phyloP scores from a whole-genome alignment of 1,139 yeast species.

The Barnettozyma hawaiiensis region DNA sequence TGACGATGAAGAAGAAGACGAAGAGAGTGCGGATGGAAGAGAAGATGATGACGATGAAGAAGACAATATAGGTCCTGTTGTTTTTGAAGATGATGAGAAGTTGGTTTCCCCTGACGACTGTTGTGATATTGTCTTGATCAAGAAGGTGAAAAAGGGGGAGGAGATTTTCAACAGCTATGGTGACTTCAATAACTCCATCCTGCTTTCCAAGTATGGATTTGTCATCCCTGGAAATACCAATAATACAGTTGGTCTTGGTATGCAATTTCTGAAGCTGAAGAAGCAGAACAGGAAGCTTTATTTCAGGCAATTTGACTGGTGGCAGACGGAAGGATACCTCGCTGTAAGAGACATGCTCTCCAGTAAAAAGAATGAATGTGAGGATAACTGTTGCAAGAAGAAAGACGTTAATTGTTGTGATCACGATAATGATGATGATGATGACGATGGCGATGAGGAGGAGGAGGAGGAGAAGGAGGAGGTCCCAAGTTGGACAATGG shows the following conservation, averaged over 20 bases:
- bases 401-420: conserved; percentile 21
- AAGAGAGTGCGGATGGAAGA: conserved; percentile 19
- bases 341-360: conserved; percentile 27
- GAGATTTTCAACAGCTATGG: conserved; percentile 83
- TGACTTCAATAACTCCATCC: conserved; percentile 73
- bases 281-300: conserved; percentile 34
- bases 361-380: conserved; percentile 22
- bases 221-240: conserved; percentile 44
- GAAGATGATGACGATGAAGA: conserved; percentile 33
- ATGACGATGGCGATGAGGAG: conserved; percentile 20
- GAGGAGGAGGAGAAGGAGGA: conserved; percentile 24
- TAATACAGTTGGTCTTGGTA: conserved; percentile 57
- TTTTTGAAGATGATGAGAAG: conserved; percentile 20
- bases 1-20: conserved; percentile 32
- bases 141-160: conserved; percentile 29
- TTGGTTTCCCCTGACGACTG: conserved; percentile 37
- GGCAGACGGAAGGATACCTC: conserved; percentile 49
- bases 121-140: conserved; percentile 46
- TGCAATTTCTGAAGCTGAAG: conserved; percentile 42
- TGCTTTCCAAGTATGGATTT: conserved; percentile 56
- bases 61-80: conserved; percentile 29
- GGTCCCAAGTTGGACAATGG: conserved; percentile 36
- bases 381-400: conserved; percentile 19
- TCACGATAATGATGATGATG: conserved; percentile 22
- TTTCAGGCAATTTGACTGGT: conserved; percentile 54